phyloP scores from a whole-genome alignment of 805 yeast species.

The Candida montana region DNA sequence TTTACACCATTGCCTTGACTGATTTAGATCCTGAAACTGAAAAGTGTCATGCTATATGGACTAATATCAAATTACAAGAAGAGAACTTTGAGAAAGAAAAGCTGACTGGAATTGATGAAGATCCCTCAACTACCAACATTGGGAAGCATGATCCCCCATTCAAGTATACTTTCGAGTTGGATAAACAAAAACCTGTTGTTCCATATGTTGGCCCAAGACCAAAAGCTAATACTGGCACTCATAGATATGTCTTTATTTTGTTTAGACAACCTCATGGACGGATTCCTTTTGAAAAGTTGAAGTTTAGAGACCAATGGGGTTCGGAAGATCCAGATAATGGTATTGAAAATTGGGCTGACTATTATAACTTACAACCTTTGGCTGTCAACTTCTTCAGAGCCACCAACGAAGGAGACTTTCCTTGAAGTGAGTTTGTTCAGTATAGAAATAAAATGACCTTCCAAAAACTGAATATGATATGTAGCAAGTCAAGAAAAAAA shows the following conservation, averaged over 20 bases:
- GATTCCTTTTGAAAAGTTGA: constrained; percentile 14
- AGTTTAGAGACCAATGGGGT: constrained; percentile 22
- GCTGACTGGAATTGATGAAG: not conserved
- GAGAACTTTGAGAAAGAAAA: constrained; percentile 2
- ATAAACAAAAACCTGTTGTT: constrained; percentile 9
- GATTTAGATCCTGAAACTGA: constrained; percentile 12
- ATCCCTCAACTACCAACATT: not conserved
- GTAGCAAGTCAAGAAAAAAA: no score
- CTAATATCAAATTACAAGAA: constrained; percentile 11
- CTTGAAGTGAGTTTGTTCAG: no score
- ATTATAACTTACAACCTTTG: constrained; percentile 17
- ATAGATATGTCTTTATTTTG: constrained; percentile 17
- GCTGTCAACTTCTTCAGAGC: constrained; percentile 18
- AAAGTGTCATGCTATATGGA: constrained; percentile 19
- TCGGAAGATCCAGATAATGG: constrained; percentile 17
- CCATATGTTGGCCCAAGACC: constrained; percentile 19
- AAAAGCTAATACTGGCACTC: constrained; percentile 10
- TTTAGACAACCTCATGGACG: constrained; percentile 18
- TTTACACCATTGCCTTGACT: constrained; percentile 14
- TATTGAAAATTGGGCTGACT: constrained; percentile 18
- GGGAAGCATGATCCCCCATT: constrained; percentile 6
- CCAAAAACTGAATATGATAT: no score
- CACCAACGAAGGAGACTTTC: constrained; percentile 14
- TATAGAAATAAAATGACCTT: no score
- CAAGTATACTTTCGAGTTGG: constrained; percentile 6